Evolutionary conservation across 2,329 filamentous ascomycete genomes (phyloP).

Genomic region (Fusarium sp.): DNA sequence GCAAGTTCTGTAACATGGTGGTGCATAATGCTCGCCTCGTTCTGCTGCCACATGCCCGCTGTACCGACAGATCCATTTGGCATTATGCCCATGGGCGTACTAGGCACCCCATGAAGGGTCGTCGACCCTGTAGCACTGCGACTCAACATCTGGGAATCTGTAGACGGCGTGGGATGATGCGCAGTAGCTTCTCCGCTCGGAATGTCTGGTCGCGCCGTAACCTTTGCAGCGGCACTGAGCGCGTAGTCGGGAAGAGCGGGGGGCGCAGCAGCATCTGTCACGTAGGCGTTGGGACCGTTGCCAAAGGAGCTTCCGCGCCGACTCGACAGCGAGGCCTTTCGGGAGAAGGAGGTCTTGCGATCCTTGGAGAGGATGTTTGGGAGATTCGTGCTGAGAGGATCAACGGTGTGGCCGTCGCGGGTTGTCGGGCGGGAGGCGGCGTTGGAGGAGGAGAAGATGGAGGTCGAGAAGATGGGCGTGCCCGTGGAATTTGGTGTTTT

Average conservation of each 20-base stretch:
- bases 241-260: conserved; percentile 70
- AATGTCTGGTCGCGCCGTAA: conserved; percentile 49
- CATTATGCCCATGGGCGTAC: conserved; percentile 25
- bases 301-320: conserved; percentile 59
- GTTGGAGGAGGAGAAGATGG: conserved; percentile 54
- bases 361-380: conserved; percentile 59
- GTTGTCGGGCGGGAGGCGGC: conserved; percentile 55
- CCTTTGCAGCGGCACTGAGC: conserved; percentile 64
- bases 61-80: conserved; percentile 42
- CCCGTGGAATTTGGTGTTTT: conserved; percentile 48
- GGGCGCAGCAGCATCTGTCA: conserved; percentile 64
- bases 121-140: conserved; percentile 58
- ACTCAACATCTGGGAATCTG: conserved; percentile 62
- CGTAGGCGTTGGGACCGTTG: conserved; percentile 54
- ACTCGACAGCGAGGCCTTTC: conserved; percentile 67
- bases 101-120: conserved; percentile 43
- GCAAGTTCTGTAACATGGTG: conserved; percentile 86
- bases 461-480: conserved; percentile 56
- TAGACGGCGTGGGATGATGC: conserved; percentile 40
- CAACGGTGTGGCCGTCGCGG: conserved; percentile 55
- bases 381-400: conserved; percentile 43
- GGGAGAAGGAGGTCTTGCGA: conserved; percentile 67
- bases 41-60: conserved; percentile 55
- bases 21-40: conserved; percentile 66
- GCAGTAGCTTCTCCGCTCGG: conserved; percentile 24